phyloP scores from a whole-genome alignment of 345 rosid species.

The Crucihimalaya himalaica region DNA sequence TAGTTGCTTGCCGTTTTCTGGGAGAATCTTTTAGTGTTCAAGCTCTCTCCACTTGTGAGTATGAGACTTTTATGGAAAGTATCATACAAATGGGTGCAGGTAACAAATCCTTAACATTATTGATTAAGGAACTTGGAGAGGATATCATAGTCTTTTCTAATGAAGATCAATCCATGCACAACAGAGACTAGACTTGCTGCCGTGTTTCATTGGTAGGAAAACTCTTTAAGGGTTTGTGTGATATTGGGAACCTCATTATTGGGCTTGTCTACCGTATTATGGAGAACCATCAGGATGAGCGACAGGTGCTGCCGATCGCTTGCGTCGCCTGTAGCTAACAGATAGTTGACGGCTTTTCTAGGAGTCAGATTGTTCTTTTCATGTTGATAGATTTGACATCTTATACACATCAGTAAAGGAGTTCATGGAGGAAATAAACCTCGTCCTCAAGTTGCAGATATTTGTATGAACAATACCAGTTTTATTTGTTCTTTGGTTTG shows the following conservation, averaged over 20 bases:
- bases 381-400: conserved; percentile 39
- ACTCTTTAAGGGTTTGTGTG: conserved; percentile 35
- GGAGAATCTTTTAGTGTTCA: conserved; percentile 18
- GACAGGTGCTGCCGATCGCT: conserved; percentile 41
- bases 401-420: conserved; percentile 31
- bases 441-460: conserved; percentile 45
- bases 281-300: conserved; percentile 60
- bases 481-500: conserved; percentile 14
- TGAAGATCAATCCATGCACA: conserved; percentile 18
- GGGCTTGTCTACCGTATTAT: conserved; percentile 40
- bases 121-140: background rate
- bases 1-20: conserved; percentile 16
- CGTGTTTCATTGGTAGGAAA: conserved; percentile 21
- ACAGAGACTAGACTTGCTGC: conserved; percentile 44
- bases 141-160: conserved; percentile 1
- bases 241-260: conserved; percentile 33
- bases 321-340: conserved; percentile 26
- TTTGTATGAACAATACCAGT: conserved; percentile 39
- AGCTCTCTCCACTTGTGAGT: conserved; percentile 25
- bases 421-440: conserved; percentile 33
- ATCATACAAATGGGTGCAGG: conserved; percentile 44
- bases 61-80: conserved; percentile 33
- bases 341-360: conserved; percentile 38
- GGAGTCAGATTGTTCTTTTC: conserved; percentile 41
- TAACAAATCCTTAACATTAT: conserved; percentile 32